Evolutionary conservation across 345 rosid genomes (phyloP).

Genomic region (Rhodamnia rubescens): DNA sequence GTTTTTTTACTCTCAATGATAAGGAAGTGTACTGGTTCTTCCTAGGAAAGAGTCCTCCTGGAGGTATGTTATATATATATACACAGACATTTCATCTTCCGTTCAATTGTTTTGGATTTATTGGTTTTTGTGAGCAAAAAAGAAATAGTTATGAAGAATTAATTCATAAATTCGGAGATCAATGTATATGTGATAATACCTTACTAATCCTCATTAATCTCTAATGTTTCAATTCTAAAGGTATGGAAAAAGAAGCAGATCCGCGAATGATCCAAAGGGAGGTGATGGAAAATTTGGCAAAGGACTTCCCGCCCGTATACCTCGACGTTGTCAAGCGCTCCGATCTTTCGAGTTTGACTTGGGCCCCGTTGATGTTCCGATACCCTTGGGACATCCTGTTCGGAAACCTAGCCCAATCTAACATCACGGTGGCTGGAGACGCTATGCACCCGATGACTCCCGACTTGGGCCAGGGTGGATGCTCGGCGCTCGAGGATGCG

Average conservation of each 20-base stretch:
- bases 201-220: not conserved
- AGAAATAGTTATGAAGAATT: not conserved
- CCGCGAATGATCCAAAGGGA: constrained; percentile 8
- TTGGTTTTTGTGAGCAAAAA: not conserved
- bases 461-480: constrained; percentile 20
- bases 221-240: not conserved
- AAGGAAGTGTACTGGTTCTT: constrained; percentile 22
- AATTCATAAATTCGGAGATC: not conserved
- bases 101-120: not conserved
- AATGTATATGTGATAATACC: not conserved
- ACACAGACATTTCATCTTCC: not conserved
- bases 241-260: not conserved
- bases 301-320: constrained; percentile 10
- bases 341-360: constrained; percentile 20
- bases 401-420: constrained; percentile 21
- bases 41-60: not conserved
- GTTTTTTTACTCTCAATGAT: constrained; percentile 11
- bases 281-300: constrained; percentile 2
- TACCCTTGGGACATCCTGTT: constrained; percentile 25
- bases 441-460: constrained; percentile 30
- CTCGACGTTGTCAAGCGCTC: constrained; percentile 7
- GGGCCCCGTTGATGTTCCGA: constrained; percentile 19
- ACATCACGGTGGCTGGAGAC: constrained; percentile 31
- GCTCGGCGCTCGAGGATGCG: constrained; percentile 26
- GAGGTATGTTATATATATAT: constrained; percentile 3